Conservation (phyloP, 768 basidiomycete genomes). For the Clitopilus passeckerianus region DNA sequence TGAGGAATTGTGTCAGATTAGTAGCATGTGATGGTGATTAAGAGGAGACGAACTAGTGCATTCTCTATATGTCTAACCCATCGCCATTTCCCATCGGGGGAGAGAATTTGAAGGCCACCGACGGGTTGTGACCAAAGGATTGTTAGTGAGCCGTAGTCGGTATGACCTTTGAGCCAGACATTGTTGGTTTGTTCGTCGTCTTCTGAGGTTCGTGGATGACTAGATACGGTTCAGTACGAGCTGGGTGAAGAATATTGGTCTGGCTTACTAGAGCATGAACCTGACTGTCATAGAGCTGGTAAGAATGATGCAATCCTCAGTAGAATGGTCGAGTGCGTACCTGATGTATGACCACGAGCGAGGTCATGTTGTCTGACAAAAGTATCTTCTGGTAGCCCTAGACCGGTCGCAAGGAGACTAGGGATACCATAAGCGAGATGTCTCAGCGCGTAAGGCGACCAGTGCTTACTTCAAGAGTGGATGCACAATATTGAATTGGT, state of each 20-base stretch:
- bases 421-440: neutral
- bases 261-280: constrained; percentile 40
- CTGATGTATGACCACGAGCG: constrained; percentile 6
- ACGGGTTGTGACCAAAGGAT: constrained; percentile 44
- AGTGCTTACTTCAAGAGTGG: constrained; percentile 25
- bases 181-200: constrained; percentile 34
- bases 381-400: constrained; percentile 38
- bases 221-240: constrained; percentile 7
- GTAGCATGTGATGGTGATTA: neutral
- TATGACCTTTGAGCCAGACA: constrained; percentile 45
- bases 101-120: constrained; percentile 36
- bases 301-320: neutral
- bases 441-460: neutral
- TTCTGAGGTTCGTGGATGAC: constrained; percentile 33
- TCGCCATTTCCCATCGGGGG: constrained; percentile 33
- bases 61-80: constrained; percentile 41
- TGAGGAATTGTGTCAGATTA: constrained; percentile 10
- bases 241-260: neutral
- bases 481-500: constrained; percentile 28
- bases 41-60: constrained; percentile 25
- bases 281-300: constrained; percentile 24
- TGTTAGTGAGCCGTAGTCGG: constrained; percentile 36
- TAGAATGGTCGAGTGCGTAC: neutral
- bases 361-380: constrained; percentile 34
- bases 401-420: constrained; percentile 28